Base-by-base conservation (phyloP, 257 asterid species). In the Scutellaria baicalensis region DNA sequence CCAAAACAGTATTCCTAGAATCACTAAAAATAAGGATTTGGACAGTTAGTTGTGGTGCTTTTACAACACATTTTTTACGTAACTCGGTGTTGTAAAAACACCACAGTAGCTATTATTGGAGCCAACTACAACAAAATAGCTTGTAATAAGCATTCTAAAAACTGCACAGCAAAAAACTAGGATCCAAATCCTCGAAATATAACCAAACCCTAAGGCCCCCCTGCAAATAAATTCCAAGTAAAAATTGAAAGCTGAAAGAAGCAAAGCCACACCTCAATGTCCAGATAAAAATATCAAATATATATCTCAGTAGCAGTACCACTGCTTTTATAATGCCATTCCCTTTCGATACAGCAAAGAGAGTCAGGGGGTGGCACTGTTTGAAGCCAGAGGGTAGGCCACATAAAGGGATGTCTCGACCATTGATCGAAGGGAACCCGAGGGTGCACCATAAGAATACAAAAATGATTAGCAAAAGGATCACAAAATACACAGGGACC, bases 401-500 rank as follows among this genome's bases (percentile, higher is more conserved):
- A 79, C 70, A 75, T 68, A 78, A 66, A 71, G 82, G 68, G 72
- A 60, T 72, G 80, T 61, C 33, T 27, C 4, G 33, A 27, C 4
- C 33, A 27, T 27, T 27, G 33, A 47, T 59, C 77, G 49, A 44
- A 47, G 10, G 61, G 21, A 68, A 59, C 54, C 68, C 49, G 10
- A 66, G 60, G 54, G 63, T 51, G 59, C 73, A 71, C 71, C 10
- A 72, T 51, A 47, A 73, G 40, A 47, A 38, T 59, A 64, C 67
- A 75, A 72, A 55, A 73, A 43, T 65, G 57, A 70, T 67, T 27
- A 59, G 58, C 59, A 54, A 40, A 72, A 60, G 42, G 60, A 52
- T 64, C 62, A 70, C 20, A 80, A 62, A 52, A 38, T 63, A 35
- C 39, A 57, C 47, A 68, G 81, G 88, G 87, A 77, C 89, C 89